Base-by-base conservation (phyloP, 352 stramenopile genomes). In the Globisporangium takayamanum region DNA sequence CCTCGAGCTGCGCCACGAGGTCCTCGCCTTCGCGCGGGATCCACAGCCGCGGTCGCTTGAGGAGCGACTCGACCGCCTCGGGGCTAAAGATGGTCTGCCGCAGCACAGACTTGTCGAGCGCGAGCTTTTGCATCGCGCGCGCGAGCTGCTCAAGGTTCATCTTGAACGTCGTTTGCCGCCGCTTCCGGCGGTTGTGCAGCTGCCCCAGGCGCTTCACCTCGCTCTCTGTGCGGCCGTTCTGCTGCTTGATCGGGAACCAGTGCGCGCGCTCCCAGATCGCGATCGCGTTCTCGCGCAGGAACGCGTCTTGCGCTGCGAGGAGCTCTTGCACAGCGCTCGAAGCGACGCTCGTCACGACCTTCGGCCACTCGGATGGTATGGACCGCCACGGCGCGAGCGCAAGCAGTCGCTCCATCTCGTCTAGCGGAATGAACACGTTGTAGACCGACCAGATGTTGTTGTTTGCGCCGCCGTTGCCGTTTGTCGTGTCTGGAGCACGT, bases 201-300 rank as follows among this genome's bases (percentile, higher is more conserved):
- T 53, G 52, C 5, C 50, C 59, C n/a, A 80, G 63, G 48, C 62
- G 46, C 47, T 67, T 73, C 50, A 53, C 39, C 53, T 80, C 70
- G 10, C 51, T 36, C 14, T 63, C 55, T 0, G 59, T 73, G 41
- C 68, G 69, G 20, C 70, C 73, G 42, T 71, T 72, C 45, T 77
- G 60, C 48, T 69, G 61, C 49, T 79, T 78, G 68, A 82, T 80
- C 0, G 73, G 73, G 50, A 82, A 74, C 73, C 73, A 82, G 60
- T 79, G 70, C 7, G 37, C 61, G 30, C 73, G 68, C 53, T 82
- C 73, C 73, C 73, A 82, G 44, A 82, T 73, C 47, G 73, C 73
- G 12, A 62, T 57, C 10, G 58, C 66, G 46, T 82, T 69, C 18
- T 68, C 52, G 48, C 62, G 10, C 0, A 82, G 42, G n/a, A 82